phyloP scores from a whole-genome alignment of 805 yeast genomes.

The Tanozyma kutaoensis region DNA sequence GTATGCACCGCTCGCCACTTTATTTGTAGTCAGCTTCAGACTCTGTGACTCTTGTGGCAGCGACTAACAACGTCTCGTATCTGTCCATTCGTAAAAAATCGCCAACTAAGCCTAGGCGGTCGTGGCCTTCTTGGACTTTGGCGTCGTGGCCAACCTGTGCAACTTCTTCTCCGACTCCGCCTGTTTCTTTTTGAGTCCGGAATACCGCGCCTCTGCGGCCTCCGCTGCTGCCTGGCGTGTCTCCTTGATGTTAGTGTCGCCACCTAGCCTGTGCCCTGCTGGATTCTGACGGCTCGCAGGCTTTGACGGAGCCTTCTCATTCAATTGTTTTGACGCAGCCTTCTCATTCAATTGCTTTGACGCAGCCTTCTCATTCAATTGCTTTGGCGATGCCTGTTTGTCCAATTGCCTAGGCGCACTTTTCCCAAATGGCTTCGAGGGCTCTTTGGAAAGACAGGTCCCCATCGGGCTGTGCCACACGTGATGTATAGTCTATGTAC shows the following conservation, averaged over 20 bases:
- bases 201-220: constrained; percentile 27
- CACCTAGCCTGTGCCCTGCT: constrained; percentile 1
- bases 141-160: constrained; percentile 16
- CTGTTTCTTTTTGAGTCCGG: constrained; percentile 14
- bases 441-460: constrained; percentile 7
- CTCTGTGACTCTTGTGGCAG: too few species aligned
- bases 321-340: background rate
- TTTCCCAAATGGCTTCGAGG: too few species aligned
- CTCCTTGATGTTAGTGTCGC: background rate
- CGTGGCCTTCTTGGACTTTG: constrained; percentile 18
- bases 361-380: constrained; percentile 5
- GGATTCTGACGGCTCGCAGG: constrained; percentile 4
- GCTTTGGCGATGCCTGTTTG: constrained; percentile 4
- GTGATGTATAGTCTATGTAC: background rate
- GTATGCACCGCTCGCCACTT: too few species aligned
- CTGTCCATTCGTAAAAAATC: too few species aligned
- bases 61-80: too few species aligned
- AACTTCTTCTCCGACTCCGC: constrained; percentile 13
- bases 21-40: too few species aligned
- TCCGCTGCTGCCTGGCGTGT: constrained; percentile 21
- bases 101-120: too few species aligned
- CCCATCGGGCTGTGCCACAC: constrained; percentile 4
- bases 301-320: constrained; percentile 4
- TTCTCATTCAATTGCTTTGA: constrained; percentile 4
- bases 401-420: too few species aligned